Percentiles rank a stretch among this genome's conserved stretches.
Evolutionary conservation across 768 basidiomycete species (phyloP).

Genomic region (Myochromella boudieri): DNA sequence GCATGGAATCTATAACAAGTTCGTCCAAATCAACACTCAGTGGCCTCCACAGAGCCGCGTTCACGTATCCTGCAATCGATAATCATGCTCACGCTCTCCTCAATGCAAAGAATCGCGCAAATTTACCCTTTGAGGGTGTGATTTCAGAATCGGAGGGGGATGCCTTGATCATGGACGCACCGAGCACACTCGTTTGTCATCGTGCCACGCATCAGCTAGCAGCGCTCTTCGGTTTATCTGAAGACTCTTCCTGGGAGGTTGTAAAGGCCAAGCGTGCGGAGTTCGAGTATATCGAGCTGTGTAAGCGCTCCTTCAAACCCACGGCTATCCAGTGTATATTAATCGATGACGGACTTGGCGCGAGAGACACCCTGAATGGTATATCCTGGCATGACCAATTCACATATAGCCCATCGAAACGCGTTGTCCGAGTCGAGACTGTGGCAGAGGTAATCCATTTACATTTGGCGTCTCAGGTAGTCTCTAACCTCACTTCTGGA

Average conservation of each 20-base stretch:
- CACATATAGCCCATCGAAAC: constrained; percentile 48
- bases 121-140: constrained; percentile 60
- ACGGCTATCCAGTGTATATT: constrained; percentile 67
- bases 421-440: constrained; percentile 69
- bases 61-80: constrained; percentile 60
- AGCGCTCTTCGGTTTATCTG: constrained; percentile 44
- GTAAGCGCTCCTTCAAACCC: constrained; percentile 49
- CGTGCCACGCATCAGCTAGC: constrained; percentile 58
- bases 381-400: constrained; percentile 65
- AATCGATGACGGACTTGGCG: constrained; percentile 71
- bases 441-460: constrained; percentile 70
- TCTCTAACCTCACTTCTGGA: too few relatives aligned
- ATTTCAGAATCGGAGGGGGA: constrained; percentile 63
- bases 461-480: too few relatives aligned
- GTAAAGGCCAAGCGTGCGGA: constrained; percentile 47
- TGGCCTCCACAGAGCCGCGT: constrained; percentile 18
- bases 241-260: constrained; percentile 52
- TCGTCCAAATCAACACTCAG: neutral
- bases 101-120: constrained; percentile 38
- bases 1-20: neutral
- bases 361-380: constrained; percentile 44
- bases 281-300: constrained; percentile 56
- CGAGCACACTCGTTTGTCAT: constrained; percentile 56
- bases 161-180: constrained; percentile 49
- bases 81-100: constrained; percentile 81